Conservation (phyloP, 768 basidiomycete species). For the Pisolithus sp. region DNA sequence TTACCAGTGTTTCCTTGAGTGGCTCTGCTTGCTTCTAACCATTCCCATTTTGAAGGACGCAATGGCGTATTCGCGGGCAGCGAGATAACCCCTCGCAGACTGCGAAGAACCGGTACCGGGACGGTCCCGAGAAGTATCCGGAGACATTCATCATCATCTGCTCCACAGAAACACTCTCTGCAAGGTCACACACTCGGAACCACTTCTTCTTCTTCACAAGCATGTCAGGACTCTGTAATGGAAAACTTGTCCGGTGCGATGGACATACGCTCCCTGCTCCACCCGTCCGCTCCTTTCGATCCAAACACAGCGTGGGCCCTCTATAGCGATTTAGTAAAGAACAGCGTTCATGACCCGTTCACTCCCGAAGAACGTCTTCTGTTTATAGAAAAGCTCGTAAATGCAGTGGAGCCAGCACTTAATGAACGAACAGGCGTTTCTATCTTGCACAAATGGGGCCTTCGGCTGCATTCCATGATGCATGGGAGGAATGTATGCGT, state of each 20-base stretch:
- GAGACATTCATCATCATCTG: conserved; percentile 19
- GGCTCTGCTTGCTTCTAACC: conserved; percentile 6
- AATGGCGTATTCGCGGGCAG: conserved; percentile 33
- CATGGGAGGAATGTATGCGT: conserved; percentile 21
- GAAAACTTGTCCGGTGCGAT: neutral
- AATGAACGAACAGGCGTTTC: conserved; percentile 14
- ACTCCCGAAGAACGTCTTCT: conserved; percentile 20
- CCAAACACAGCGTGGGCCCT: conserved; percentile 36
- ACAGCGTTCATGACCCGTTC: conserved; percentile 4
- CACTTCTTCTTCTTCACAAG: conserved; percentile 1
- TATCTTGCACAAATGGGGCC: conserved; percentile 30
- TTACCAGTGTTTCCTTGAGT: conserved; percentile 2
- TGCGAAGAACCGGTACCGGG: conserved; percentile 8
- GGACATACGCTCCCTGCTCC: conserved; percentile 18
- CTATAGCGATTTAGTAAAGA: conserved; percentile 21
- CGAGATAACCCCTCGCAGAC: conserved; percentile 27
- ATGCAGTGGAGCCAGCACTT: conserved; percentile 8
- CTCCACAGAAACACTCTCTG: conserved; percentile 2
- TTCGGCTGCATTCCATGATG: conserved; percentile 31
- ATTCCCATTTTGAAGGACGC: conserved; percentile 17
- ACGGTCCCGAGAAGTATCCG: conserved; percentile 15
- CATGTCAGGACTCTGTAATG: conserved; percentile 1
- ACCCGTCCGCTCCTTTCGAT: conserved; percentile 20
- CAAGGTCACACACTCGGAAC: conserved; percentile 9
- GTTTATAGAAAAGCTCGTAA: conserved; percentile 22